Evolutionary conservation across 164 flowering plant species (phyloP).

Genomic region (Chimonanthus praecox): DNA sequence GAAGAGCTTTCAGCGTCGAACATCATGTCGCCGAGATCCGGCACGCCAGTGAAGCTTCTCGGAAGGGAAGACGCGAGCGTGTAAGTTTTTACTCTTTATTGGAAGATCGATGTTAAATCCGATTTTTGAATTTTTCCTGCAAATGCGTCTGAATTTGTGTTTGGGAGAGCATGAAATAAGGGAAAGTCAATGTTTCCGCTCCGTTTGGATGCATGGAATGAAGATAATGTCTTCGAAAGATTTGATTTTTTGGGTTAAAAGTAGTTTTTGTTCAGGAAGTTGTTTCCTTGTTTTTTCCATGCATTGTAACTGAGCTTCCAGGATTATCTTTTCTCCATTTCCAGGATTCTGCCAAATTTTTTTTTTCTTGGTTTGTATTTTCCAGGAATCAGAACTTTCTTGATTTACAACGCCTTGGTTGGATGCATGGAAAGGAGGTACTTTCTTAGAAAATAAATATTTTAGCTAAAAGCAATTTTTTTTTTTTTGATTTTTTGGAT

Average conservation of each 20-base stretch:
- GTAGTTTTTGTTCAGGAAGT: not conserved
- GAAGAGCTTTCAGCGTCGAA: slow-evolving; percentile 73
- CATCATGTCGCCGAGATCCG: slow-evolving; percentile 80
- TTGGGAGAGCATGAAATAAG: not conserved
- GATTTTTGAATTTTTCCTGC: not conserved
- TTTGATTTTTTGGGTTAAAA: not conserved
- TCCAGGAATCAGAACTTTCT: too few species aligned
- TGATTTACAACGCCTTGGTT: too few species aligned
- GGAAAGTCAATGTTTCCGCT: not conserved
- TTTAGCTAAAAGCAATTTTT: too few species aligned
- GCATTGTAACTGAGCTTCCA: too few species aligned
- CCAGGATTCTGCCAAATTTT: too few species aligned
- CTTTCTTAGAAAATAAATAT: too few species aligned
- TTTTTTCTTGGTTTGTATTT: too few species aligned
- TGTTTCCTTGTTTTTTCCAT: not conserved
- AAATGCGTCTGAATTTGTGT: not conserved
- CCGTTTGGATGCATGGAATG: not conserved
- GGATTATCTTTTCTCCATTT: too few species aligned
- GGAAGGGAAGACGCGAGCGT: slow-evolving; percentile 98
- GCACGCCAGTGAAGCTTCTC: slow-evolving; percentile 96
- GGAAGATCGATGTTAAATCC: not conserved
- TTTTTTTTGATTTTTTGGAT: too few species aligned
- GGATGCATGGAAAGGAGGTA: too few species aligned
- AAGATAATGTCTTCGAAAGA: not conserved
- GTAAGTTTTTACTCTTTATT: slow-evolving; percentile 38